These are phyloP conservation scores for Acanthochlamys bracteata DNA, from an alignment of 106 monocot genomes.

Conservation along the genomic window DNA sequence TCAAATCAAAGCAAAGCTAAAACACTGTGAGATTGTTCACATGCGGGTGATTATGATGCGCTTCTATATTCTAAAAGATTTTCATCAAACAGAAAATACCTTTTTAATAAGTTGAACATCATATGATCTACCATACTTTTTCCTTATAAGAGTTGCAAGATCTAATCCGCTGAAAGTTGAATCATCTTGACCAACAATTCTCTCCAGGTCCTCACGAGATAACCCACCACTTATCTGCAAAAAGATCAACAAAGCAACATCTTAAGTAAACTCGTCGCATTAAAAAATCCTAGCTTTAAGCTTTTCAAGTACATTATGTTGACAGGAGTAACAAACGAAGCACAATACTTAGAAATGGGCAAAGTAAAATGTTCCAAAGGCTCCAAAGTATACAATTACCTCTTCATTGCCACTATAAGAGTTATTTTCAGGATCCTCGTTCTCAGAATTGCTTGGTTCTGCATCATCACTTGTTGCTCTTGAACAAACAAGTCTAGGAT, in stretches of 20 bases:
- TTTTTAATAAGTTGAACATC: constrained; percentile 97
- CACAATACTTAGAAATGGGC: too few relatives aligned
- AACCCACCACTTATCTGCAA: constrained; percentile 34
- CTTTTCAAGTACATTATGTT: too few relatives aligned
- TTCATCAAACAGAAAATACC: too few relatives aligned
- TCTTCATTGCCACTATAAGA: constrained; percentile 17
- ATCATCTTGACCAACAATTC: constrained; percentile 75
- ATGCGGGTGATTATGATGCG: too few relatives aligned
- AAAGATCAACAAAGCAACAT: not conserved
- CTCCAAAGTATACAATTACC: too few relatives aligned
- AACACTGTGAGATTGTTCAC: too few relatives aligned
- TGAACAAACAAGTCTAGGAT: constrained; percentile 9
- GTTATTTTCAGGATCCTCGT: constrained; percentile 31
- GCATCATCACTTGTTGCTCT: constrained; percentile 42
- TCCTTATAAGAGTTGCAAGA: constrained; percentile 90
- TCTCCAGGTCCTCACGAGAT: constrained; percentile 74
- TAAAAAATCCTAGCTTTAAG: too few relatives aligned
- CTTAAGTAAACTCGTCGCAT: too few relatives aligned
- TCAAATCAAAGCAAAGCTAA: too few relatives aligned
- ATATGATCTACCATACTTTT: constrained; percentile 96
- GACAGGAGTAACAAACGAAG: too few relatives aligned
- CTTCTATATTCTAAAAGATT: too few relatives aligned
- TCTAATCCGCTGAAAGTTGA: constrained; percentile 78
- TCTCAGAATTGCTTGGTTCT: constrained; percentile 28
- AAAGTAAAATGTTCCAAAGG: too few relatives aligned